A percentile compares a stretch with the other conserved stretches of the same genome.
Conservation (phyloP, 805 yeast genomes). For the Zygotorulaspora chibaensis region DNA sequence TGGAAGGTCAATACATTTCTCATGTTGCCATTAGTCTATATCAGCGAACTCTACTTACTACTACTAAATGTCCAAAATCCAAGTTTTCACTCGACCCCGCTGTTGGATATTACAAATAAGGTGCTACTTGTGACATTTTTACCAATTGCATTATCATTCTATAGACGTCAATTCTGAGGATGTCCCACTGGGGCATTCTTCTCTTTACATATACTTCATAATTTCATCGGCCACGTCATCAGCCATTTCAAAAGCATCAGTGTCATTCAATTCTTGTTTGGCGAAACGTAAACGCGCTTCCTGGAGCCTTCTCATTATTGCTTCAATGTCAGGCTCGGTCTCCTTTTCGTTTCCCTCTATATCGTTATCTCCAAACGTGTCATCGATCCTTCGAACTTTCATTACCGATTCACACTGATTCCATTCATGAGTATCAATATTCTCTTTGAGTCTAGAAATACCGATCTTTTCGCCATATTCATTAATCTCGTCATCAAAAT, state of each 20-base stretch:
- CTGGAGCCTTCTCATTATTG: slow-evolving; percentile 16
- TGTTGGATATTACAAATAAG: slow-evolving; percentile 25
- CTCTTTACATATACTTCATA: slow-evolving; percentile 1
- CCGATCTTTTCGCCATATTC: slow-evolving; percentile 45
- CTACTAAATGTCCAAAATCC: slow-evolving; percentile 27
- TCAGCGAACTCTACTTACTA: slow-evolving; percentile 32
- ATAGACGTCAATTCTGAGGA: slow-evolving; percentile 18
- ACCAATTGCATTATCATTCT: slow-evolving; percentile 27
- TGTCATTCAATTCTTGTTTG: slow-evolving; percentile 4
- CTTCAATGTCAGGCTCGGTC: background rate
- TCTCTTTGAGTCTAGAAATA: slow-evolving; percentile 40
- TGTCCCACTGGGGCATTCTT: background rate
- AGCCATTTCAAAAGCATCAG: slow-evolving; percentile 22
- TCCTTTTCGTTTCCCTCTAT: background rate
- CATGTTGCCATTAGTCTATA: slow-evolving; percentile 25
- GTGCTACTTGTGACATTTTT: slow-evolving; percentile 24
- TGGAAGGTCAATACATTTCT: slow-evolving; percentile 23
- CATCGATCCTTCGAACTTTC: background rate
- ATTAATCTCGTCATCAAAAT: slow-evolving; percentile 29
- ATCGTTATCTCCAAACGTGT: background rate
- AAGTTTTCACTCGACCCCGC: slow-evolving; percentile 24
- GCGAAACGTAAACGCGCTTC: slow-evolving; percentile 20
- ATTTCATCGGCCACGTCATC: slow-evolving; percentile 24
- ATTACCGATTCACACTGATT: slow-evolving; percentile 12
- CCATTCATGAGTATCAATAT: slow-evolving; percentile 51